These are phyloP conservation scores for Rosa chinensis DNA, from an alignment of 306 rosid genomes.

Conservation along the genomic window DNA sequence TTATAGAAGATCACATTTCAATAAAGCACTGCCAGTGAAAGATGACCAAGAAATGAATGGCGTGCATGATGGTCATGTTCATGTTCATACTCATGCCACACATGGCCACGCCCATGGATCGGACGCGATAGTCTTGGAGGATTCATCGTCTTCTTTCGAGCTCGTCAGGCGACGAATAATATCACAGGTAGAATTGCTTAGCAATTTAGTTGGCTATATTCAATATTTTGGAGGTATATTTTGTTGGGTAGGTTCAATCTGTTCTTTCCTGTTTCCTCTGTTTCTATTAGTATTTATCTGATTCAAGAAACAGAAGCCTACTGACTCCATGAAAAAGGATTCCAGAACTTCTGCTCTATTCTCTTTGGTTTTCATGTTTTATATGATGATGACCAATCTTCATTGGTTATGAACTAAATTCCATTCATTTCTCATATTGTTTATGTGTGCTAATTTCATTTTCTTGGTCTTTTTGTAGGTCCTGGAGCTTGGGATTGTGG, in stretches of 20 bases:
- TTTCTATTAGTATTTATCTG: neutral
- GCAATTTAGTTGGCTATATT: neutral
- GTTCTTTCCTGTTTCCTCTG: constrained; percentile 3
- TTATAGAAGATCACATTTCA: constrained; percentile 39
- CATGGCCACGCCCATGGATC: constrained; percentile 97
- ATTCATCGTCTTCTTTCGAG: constrained; percentile 30
- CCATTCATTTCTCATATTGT: neutral
- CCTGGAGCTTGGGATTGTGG: constrained; percentile 47
- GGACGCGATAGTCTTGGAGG: constrained; percentile 1
- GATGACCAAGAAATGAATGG: constrained; percentile 27
- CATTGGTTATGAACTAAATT: neutral
- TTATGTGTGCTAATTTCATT: neutral
- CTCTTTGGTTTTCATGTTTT: neutral
- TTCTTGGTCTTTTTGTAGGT: constrained; percentile 21
- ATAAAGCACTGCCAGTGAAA: constrained; percentile 31
- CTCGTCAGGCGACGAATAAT: constrained; percentile 64
- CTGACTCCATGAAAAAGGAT: neutral
- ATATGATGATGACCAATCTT: neutral
- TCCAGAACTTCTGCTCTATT: neutral
- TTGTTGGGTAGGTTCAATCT: neutral
- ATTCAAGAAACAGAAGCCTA: neutral
- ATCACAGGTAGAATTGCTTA: constrained; percentile 58
- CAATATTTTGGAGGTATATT: neutral
- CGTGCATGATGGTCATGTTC: constrained; percentile 68
- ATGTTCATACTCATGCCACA: constrained; percentile 90